Evolutionary conservation across 2,329 filamentous ascomycete genomes (phyloP).

Genomic region (Penicillium brasilianum): DNA sequence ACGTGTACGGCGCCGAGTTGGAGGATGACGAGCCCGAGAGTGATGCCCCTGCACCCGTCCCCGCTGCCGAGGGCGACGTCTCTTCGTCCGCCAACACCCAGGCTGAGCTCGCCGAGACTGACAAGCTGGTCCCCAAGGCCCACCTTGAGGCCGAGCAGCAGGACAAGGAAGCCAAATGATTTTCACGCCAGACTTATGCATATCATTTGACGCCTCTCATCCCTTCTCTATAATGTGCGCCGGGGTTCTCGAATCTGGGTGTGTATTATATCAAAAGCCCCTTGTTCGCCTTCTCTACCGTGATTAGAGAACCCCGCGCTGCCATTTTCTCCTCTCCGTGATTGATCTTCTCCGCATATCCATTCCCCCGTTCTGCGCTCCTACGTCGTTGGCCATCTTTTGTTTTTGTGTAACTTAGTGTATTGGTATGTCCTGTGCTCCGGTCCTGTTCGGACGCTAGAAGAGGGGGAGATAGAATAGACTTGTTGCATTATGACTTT

Average conservation of each 20-base stretch:
- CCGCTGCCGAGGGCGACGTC: constrained; percentile 34
- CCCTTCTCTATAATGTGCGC: constrained; percentile 17
- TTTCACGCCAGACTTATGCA: constrained; percentile 5
- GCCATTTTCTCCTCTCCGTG: constrained; percentile 18
- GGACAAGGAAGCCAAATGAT: constrained; percentile 32
- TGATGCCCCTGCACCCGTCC: constrained; percentile 38
- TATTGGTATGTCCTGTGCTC: constrained; percentile 34
- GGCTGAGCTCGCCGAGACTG: constrained; percentile 46
- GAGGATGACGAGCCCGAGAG: constrained; percentile 64
- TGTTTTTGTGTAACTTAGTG: constrained; percentile 35
- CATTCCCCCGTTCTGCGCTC: constrained; percentile 31
- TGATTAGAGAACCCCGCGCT: constrained; percentile 5
- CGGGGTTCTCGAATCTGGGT: constrained; percentile 23
- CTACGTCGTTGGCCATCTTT: constrained; percentile 22
- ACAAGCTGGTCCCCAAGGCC: constrained; percentile 56
- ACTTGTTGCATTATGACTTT: constrained; percentile 28
- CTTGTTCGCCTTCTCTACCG: constrained; percentile 21
- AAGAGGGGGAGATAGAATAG: constrained; percentile 36
- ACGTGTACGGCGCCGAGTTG: constrained; percentile 88
- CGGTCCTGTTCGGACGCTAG: constrained; percentile 20
- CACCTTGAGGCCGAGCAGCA: constrained; percentile 50
- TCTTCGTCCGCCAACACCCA: constrained; percentile 30
- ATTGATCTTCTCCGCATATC: constrained; percentile 29
- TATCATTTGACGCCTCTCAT: constrained; percentile 16
- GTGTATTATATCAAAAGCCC: constrained; percentile 34